Percentiles rank a stretch among this genome's conserved stretches.
phyloP scores from a whole-genome alignment of 805 yeast genomes.

The Alloascoidea hylecoeti region DNA sequence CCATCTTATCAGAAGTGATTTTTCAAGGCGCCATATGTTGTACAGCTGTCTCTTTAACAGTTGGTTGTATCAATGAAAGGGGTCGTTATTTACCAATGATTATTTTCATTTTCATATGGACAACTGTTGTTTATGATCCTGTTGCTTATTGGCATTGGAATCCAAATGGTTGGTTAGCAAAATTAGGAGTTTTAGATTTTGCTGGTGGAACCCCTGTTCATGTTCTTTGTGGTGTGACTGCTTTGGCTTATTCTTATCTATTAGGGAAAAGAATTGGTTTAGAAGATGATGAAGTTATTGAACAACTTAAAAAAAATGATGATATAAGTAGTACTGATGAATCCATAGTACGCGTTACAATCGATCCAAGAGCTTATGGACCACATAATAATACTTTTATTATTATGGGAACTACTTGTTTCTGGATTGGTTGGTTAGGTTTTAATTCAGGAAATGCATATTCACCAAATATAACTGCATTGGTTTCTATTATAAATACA shows the following conservation, averaged over 20 bases:
- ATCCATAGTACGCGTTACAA: not conserved
- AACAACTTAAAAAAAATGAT: not conserved
- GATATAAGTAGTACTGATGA: not conserved
- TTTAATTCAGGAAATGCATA: constrained; percentile 61
- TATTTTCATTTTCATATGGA: constrained; percentile 53
- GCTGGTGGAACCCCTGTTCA: constrained; percentile 77
- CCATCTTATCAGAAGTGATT: constrained; percentile 41
- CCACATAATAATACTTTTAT: constrained; percentile 58
- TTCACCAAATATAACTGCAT: constrained; percentile 28
- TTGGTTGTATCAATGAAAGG: constrained; percentile 62
- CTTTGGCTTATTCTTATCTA: constrained; percentile 50
- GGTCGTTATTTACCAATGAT: constrained; percentile 61
- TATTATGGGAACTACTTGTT: constrained; percentile 51
- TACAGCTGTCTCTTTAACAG: constrained; percentile 50
- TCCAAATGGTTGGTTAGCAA: constrained; percentile 46
- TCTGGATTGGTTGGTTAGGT: constrained; percentile 72
- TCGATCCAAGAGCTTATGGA: constrained; percentile 22
- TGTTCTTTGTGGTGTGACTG: constrained; percentile 56
- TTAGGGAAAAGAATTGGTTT: constrained; percentile 59
- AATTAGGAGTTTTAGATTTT: constrained; percentile 51
- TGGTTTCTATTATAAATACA: constrained; percentile 74
- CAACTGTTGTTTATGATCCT: constrained; percentile 62
- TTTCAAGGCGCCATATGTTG: constrained; percentile 58
- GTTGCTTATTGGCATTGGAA: constrained; percentile 70
- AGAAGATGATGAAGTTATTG: constrained; percentile 23